Conservation (phyloP, 306 rosid species). For the Prunus persica region DNA sequence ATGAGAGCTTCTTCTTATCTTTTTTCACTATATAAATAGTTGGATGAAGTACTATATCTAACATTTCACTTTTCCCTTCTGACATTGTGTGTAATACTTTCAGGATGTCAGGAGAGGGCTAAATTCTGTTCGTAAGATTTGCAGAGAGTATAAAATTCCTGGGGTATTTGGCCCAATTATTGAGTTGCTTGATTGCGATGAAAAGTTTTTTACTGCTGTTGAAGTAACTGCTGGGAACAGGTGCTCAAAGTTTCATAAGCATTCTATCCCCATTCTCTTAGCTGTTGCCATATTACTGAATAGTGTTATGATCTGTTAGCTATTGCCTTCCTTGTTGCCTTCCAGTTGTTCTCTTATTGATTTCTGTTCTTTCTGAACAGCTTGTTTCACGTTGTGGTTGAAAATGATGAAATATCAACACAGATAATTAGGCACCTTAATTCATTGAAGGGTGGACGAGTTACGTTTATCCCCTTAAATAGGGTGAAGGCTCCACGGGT, state of each 20-base stretch:
- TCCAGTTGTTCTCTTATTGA: not conserved
- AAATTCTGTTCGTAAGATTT: constrained; percentile 82
- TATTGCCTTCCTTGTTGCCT: not conserved
- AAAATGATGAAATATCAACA: constrained; percentile 83
- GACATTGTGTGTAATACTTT: constrained; percentile 6
- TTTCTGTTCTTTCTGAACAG: constrained; percentile 48
- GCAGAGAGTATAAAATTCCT: constrained; percentile 60
- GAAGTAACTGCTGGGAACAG: constrained; percentile 99
- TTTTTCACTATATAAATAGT: not conserved
- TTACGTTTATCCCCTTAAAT: constrained; percentile 92
- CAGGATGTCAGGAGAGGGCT: constrained; percentile 98
- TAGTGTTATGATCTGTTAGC: not conserved
- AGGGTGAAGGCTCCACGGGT: constrained; percentile 79
- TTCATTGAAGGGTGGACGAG: constrained; percentile 85
- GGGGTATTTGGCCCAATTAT: constrained; percentile 95
- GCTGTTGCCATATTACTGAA: not conserved
- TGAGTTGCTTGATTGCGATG: constrained; percentile 90
- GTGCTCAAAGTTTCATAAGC: constrained; percentile 22
- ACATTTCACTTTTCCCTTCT: constrained; percentile 7
- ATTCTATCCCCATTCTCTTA: not conserved
- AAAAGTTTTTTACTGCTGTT: constrained; percentile 88
- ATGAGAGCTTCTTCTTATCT: not conserved
- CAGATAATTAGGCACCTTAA: constrained; percentile 94
- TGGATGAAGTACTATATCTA: not conserved
- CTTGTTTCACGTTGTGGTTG: constrained; percentile 97